Evolutionary conservation across 1,284 basidiomycete species (phyloP).

Genomic region (Pseudozyma thailandica): DNA sequence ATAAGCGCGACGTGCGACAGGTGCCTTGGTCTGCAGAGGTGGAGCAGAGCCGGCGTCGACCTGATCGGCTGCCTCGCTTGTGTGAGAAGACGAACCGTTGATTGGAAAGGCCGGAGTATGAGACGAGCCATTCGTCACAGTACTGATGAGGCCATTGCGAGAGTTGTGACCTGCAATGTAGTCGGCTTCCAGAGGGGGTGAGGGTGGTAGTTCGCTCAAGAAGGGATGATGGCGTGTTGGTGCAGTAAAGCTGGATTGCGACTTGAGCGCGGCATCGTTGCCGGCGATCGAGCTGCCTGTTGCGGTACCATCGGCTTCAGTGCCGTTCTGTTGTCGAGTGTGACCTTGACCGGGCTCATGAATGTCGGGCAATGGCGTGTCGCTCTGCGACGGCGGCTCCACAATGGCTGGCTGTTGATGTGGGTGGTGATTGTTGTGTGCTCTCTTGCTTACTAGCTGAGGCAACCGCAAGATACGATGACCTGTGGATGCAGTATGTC

Average conservation of each 20-base stretch:
- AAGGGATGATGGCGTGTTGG: conserved; percentile 53
- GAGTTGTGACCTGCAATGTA: conserved; percentile 38
- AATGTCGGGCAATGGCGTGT: conserved; percentile 9
- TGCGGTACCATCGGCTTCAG: conserved; percentile 3
- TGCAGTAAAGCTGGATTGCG: conserved; percentile 46
- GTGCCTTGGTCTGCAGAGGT: conserved; percentile 26
- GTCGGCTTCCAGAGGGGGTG: conserved; percentile 58
- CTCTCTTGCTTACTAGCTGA: conserved; percentile 57
- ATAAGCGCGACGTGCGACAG: conserved; percentile 43
- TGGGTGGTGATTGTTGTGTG: conserved; percentile 23
- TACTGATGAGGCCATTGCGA: conserved; percentile 42
- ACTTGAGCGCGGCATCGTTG: conserved; percentile 42
- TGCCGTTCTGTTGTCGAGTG: conserved; percentile 10
- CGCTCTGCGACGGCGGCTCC: conserved; percentile 6
- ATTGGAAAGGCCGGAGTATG: conserved; percentile 7
- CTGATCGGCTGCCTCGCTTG: not conserved
- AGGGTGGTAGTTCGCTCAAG: conserved; percentile 59
- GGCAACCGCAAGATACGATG: conserved; percentile 54
- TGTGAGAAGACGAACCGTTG: conserved; percentile 5
- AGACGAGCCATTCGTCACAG: conserved; percentile 19
- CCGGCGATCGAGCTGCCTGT: conserved; percentile 5
- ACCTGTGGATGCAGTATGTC: conserved; percentile 25
- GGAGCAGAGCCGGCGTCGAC: conserved; percentile 1
- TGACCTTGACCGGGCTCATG: conserved; percentile 16
- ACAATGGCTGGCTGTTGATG: conserved; percentile 17